A percentile compares a stretch with the other conserved stretches of the same genome.
Evolutionary conservation across 352 stramenopile species (phyloP).

Genomic region (Elongisporangium anandrum): DNA sequence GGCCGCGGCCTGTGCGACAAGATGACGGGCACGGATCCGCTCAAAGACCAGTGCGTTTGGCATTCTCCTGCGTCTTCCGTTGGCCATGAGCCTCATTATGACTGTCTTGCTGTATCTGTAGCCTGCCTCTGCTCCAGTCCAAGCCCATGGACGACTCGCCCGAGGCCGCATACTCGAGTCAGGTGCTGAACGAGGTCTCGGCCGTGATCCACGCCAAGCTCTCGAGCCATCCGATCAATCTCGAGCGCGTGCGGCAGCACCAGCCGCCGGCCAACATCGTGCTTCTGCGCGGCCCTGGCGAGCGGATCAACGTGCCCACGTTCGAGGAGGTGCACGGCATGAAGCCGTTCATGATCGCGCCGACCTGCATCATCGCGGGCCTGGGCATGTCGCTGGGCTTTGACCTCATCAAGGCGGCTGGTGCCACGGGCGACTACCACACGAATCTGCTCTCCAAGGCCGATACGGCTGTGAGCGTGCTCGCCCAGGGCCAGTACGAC

Average conservation of each 20-base stretch:
- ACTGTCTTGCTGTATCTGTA: slow-evolving; percentile 14
- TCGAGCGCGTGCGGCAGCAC: slow-evolving; percentile 33
- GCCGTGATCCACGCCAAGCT: slow-evolving; percentile 58
- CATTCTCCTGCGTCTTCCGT: neutral
- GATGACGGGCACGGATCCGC: slow-evolving; percentile 82
- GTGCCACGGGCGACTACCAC: slow-evolving; percentile 83
- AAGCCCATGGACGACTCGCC: slow-evolving; percentile 53
- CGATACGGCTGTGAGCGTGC: slow-evolving; percentile 52
- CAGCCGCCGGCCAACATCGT: slow-evolving; percentile 83
- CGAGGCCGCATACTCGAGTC: slow-evolving; percentile 71
- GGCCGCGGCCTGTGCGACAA: slow-evolving; percentile 74
- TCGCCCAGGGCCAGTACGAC: slow-evolving; percentile 41
- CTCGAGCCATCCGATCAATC: slow-evolving; percentile 74
- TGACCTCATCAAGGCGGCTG: slow-evolving; percentile 60
- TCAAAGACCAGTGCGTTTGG: slow-evolving; percentile 79
- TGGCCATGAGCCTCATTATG: slow-evolving; percentile 1
- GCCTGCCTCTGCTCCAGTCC: slow-evolving; percentile 59
- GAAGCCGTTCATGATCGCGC: slow-evolving; percentile 85
- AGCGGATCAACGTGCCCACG: slow-evolving; percentile 81
- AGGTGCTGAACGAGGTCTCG: slow-evolving; percentile 77
- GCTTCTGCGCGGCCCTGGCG: slow-evolving; percentile 74
- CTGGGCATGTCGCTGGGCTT: slow-evolving; percentile 84
- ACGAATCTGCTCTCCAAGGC: slow-evolving; percentile 79
- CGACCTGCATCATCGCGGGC: slow-evolving; percentile 86
- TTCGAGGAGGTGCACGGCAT: slow-evolving; percentile 81